Evolutionary conservation across 2,329 filamentous ascomycete species (phyloP).

Genomic region (Penicillium capsulatum): DNA sequence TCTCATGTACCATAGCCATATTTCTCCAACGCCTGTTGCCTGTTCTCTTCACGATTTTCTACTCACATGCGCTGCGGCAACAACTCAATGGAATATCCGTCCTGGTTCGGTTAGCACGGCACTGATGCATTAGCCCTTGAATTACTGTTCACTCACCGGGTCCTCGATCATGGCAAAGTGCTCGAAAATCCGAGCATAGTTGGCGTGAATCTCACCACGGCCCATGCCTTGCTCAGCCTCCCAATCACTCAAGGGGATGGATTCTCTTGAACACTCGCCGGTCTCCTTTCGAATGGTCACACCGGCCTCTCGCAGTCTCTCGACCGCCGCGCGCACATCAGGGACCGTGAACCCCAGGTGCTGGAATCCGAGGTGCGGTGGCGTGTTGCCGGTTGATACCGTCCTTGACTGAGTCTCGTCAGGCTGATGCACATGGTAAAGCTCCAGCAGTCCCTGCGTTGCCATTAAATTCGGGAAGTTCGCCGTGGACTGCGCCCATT

Average conservation of each 20-base stretch:
- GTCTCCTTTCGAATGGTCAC: conserved; percentile 37
- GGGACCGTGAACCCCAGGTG: conserved; percentile 40
- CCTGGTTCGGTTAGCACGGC: conserved; percentile 18
- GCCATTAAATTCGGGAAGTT: conserved; percentile 25
- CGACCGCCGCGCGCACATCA: conserved; percentile 30
- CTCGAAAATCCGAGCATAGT: conserved; percentile 33
- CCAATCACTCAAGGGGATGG: conserved; percentile 34
- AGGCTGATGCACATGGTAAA: conserved; percentile 36
- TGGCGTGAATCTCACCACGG: conserved; percentile 30
- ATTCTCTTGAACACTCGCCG: conserved; percentile 25
- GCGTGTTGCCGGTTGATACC: conserved; percentile 30
- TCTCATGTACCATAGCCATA: conserved; percentile 5
- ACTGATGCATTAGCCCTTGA: no score
- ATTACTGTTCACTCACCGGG: conserved; percentile 34
- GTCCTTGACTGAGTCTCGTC: conserved; percentile 14
- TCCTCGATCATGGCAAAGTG: conserved; percentile 39
- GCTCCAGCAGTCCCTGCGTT: conserved; percentile 35
- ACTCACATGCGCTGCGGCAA: conserved; percentile 27
- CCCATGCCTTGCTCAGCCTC: conserved; percentile 33
- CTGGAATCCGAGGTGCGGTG: conserved; percentile 37
- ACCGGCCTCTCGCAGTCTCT: conserved; percentile 26
- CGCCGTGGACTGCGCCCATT: conserved; percentile 29
- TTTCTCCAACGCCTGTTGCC: no score
- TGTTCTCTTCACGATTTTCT: neutral
- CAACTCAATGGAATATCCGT: conserved; percentile 35